A percentile compares a stretch with the other conserved stretches of the same genome.
Conservation (phyloP, 78 protist species). For the Emiliania huxleyi region DNA sequence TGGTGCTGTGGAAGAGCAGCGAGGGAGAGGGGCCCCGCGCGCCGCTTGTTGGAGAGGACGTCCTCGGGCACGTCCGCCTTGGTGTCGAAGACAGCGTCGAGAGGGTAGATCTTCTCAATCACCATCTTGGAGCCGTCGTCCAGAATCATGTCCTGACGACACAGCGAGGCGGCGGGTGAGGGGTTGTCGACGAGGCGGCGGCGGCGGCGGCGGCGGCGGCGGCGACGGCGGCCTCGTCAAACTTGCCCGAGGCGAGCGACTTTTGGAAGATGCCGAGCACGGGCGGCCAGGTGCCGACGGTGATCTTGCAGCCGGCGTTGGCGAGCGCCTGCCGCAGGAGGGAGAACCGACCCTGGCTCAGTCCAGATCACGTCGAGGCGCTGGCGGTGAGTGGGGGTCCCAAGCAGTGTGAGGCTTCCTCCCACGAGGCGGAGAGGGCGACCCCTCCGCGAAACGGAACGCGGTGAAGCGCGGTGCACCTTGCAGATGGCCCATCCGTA, state of each 20-base stretch:
- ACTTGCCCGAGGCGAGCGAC: conserved; percentile 29
- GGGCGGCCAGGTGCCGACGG: conserved; percentile 56
- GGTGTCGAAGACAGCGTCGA: conserved; percentile 43
- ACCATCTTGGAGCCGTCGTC: conserved; percentile 23
- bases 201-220: too few species aligned
- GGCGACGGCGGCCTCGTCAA: too few species aligned
- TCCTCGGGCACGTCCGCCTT: conserved; percentile 47
- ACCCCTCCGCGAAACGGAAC: too few species aligned
- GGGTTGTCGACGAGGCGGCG: too few species aligned
- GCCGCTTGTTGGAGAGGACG: conserved; percentile 42
- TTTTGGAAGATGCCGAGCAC: conserved; percentile 45
- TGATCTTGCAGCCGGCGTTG: conserved; percentile 40
- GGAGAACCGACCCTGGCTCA: too few species aligned
- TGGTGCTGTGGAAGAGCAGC: too few species aligned
- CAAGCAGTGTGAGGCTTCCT: too few species aligned
- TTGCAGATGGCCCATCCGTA: conserved; percentile 60
- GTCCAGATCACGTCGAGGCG: too few species aligned
- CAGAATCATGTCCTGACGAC: conserved; percentile 19
- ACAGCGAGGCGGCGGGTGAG: too few species aligned
- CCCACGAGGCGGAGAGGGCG: too few species aligned
- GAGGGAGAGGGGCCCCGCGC: too few species aligned
- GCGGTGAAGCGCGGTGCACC: neutral
- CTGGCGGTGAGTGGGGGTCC: too few species aligned
- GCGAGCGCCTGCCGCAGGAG: neutral
- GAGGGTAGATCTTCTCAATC: conserved; percentile 39